phyloP scores from a whole-genome alignment of 306 rosid species.

The Begonia loranthoides region DNA sequence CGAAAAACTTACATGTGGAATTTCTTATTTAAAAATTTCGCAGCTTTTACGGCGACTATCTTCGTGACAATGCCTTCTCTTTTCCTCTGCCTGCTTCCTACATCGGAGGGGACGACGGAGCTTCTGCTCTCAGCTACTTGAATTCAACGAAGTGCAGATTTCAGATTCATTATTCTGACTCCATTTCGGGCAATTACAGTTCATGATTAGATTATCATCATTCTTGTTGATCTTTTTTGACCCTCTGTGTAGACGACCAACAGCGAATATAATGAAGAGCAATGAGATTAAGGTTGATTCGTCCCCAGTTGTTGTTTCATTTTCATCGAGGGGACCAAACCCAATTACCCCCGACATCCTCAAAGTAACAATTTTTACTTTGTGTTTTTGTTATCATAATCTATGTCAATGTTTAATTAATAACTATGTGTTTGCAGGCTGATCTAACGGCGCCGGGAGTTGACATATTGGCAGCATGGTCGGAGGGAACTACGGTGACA shows the following conservation, averaged over 20 bases:
- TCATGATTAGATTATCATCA: too few species aligned
- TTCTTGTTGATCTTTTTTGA: too few species aligned
- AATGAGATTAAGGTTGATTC: constrained; percentile 6
- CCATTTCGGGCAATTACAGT: too few species aligned
- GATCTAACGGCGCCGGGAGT: constrained; percentile 25
- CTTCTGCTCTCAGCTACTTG: constrained; percentile 1
- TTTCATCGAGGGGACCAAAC: constrained; percentile 25
- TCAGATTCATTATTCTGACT: not conserved
- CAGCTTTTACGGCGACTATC: not conserved
- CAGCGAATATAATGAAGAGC: constrained; percentile 12
- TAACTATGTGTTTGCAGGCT: constrained; percentile 7
- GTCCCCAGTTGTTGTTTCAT: constrained; percentile 22
- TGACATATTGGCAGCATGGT: constrained; percentile 20
- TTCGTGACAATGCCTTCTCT: constrained; percentile 1
- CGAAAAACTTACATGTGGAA: too few species aligned
- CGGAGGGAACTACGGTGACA: constrained; percentile 6
- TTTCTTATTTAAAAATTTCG: too few species aligned
- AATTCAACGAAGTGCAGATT: constrained; percentile 7
- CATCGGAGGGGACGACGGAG: constrained; percentile 2
- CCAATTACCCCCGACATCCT: constrained; percentile 11
- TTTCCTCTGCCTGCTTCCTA: constrained; percentile 11
- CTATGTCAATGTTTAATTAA: not conserved
- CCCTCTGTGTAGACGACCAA: constrained; percentile 4
- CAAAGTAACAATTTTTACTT: constrained; percentile 1
- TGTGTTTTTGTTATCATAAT: too few species aligned